Conservation (phyloP, 768 basidiomycete genomes). For the Tricholoma terreum region DNA sequence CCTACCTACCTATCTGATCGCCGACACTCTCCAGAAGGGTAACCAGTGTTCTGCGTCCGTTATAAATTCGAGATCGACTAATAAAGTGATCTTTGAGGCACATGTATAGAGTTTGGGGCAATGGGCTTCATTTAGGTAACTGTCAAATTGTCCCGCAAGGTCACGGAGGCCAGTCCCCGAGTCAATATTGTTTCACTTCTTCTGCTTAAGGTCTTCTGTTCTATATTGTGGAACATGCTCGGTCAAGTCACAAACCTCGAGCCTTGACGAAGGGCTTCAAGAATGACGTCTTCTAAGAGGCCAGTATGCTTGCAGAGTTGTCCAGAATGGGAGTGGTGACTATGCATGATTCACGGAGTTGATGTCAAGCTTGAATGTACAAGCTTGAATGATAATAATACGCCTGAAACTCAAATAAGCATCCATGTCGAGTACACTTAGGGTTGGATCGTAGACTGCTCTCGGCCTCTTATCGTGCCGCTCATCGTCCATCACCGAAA, state of each 20-base stretch:
- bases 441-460: too few species aligned
- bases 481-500: too few species aligned
- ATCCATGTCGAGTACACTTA: too few species aligned
- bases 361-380: neutral
- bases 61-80: constrained; percentile 89
- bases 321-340: constrained; percentile 91
- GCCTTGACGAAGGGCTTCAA: constrained; percentile 72
- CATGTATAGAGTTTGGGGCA: constrained; percentile 66
- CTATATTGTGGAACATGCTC: constrained; percentile 95
- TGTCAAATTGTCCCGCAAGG: constrained; percentile 63
- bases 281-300: constrained; percentile 74
- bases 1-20: constrained; percentile 57
- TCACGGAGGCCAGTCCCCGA: constrained; percentile 32
- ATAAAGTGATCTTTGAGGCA: constrained; percentile 61
- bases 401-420: too few species aligned
- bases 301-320: constrained; percentile 90
- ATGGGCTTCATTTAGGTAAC: constrained; percentile 77
- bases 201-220: constrained; percentile 81
- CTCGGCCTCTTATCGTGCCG: too few species aligned
- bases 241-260: constrained; percentile 80
- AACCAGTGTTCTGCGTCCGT: constrained; percentile 64
- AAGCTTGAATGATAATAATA: too few species aligned
- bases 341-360: constrained; percentile 41
- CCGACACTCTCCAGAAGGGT: constrained; percentile 46
- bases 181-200: constrained; percentile 57